Evolutionary conservation across 2,329 filamentous ascomycete genomes (phyloP), one percentile per base, ranked within the genome.

Genomic region (Dothideomycetes sp.): DNA sequence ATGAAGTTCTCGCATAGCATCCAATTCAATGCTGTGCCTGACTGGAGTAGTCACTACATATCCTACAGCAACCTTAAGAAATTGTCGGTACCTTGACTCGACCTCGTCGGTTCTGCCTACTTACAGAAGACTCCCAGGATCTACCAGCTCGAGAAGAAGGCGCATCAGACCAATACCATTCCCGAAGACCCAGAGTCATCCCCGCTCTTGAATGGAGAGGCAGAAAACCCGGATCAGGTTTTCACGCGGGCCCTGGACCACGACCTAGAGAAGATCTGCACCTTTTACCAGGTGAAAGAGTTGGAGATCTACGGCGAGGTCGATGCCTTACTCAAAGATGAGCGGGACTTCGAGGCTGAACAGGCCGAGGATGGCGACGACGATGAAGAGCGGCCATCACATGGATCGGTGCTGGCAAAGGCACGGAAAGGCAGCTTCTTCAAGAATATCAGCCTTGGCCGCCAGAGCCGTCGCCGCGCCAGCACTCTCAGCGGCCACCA

Each of bases 1-100:
- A 98, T 98, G 91, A 96, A 96, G 80, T 98, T 98, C 73, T 96
- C 89, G 13, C 91, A 98, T 63, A 96, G 89, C 65, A 82, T 98
- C 54, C 91, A 98, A 71, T 98, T 98, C 69, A 98, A 98, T 69
- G 88, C 91, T 49, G 91, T 98, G 53, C 91, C 91, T n/a, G 91
- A 98, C 65, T 98, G 91, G 91, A 95, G 86, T 69, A 88, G 81
- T 55, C 80, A 96, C 64, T 98, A 98, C 64, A 93, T 98, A 58
- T 84, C 88, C 46, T 98, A 98, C 65, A 95, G 88, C 68, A 96
- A 95, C 58, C 75, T 98, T 53, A 98, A 98, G 73, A 98, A 98
- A 71, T 75, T 95, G 86, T 93, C 63, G 57, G 83, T 71, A 40
- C 30, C 12, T 17, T 29, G 16, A 31, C 22, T 17, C n/a, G 13